Evolutionary conservation across 106 monocot species (phyloP), one percentile per base, ranked within the genome.

Genomic region (Alisma plantagoaquatica): DNA sequence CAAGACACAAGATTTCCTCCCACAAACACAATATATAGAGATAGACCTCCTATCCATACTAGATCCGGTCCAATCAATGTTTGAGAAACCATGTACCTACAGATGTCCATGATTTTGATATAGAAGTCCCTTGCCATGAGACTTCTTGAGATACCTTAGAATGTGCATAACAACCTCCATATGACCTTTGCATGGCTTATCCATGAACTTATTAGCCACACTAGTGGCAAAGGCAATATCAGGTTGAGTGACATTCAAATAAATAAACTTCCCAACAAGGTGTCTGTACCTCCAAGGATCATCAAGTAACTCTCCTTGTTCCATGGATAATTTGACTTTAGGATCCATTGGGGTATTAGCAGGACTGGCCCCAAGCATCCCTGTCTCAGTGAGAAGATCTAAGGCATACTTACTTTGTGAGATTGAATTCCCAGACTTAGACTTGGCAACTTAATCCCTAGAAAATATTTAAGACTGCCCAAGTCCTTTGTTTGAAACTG

Each of bases 81-180:
- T n/a, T n/a, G n/a, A n/a, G n/a, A n/a, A n/a, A n/a, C n/a, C n/a
- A n/a, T n/a, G n/a, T n/a, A n/a, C n/a, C n/a, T n/a, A n/a, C n/a
- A n/a, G n/a, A n/a, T n/a, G n/a, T n/a, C n/a, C n/a, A n/a, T n/a
- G n/a, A n/a, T n/a, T n/a, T n/a, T n/a, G n/a, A n/a, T n/a, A n/a
- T n/a, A n/a, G n/a, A n/a, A n/a, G n/a, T n/a, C n/a, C n/a, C n/a
- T n/a, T n/a, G n/a, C n/a, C n/a, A n/a, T n/a, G n/a, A n/a, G n/a
- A n/a, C n/a, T n/a, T n/a, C n/a, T n/a, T n/a, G n/a, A n/a, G n/a
- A 38, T 38, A 38, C 35, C 35, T 38, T 38, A 38, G 35, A 38
- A 38, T 38, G 9, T 7, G 6, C 6, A 7, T 6, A 14, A 38
- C 28, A 10, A 7, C 51, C 3, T 27, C 15, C 25, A 52, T 3